These are phyloP conservation scores for Cadophora sp. DNA, from an alignment of 2,329 filamentous ascomycete genomes.

Conservation along the genomic window DNA sequence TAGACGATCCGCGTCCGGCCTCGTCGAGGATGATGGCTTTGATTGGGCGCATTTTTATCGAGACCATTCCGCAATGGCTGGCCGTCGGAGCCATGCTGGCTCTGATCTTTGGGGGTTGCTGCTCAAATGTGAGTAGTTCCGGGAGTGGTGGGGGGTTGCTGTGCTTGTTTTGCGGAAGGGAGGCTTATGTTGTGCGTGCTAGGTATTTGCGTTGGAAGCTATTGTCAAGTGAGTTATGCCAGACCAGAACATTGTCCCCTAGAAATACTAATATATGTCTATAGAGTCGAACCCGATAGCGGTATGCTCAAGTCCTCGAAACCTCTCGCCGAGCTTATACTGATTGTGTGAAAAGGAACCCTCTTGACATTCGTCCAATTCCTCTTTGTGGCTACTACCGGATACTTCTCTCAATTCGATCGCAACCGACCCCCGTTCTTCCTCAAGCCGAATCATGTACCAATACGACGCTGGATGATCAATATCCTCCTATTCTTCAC, in stretches of 20 bases:
- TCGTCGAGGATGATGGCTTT: constrained; percentile 58
- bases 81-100: constrained; percentile 72
- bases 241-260: neutral
- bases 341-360: constrained; percentile 63
- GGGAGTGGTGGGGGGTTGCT: constrained; percentile 11
- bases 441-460: constrained; percentile 78
- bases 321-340: neutral
- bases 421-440: constrained; percentile 71
- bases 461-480: constrained; percentile 82
- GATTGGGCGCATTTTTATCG: constrained; percentile 60
- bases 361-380: constrained; percentile 92
- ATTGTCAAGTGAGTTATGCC: constrained; percentile 81
- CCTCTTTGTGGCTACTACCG: constrained; percentile 79
- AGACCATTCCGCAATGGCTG: constrained; percentile 68
- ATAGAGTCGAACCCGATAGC: constrained; percentile 81
- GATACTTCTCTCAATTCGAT: constrained; percentile 79
- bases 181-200: constrained; percentile 44
- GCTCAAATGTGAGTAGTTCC: constrained; percentile 76
- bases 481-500: constrained; percentile 91
- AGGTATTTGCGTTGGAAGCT: constrained; percentile 96
- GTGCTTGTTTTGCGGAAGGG: constrained; percentile 20
- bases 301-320: constrained; percentile 57
- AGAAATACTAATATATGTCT: constrained; percentile 36
- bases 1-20: constrained; percentile 58
- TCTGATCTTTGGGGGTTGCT: constrained; percentile 95